Conservation (phyloP, 1,139 yeast species). For the Taiozyma sp. region DNA sequence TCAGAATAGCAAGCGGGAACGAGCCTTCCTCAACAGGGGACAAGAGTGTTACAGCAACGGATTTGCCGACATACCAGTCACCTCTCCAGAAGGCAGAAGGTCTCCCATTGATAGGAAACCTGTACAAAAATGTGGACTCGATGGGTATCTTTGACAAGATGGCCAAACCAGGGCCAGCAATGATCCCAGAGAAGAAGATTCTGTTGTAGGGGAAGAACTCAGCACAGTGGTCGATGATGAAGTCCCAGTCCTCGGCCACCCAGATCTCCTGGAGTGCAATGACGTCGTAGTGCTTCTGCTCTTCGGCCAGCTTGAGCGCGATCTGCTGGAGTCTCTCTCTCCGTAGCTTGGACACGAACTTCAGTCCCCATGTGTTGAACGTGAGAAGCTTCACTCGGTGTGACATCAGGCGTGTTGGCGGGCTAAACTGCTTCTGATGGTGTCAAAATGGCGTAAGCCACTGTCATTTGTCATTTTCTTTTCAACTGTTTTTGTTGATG, state of each 20-base stretch:
- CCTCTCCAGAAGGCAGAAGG: slow-evolving; percentile 93
- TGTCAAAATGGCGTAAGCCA: not conserved
- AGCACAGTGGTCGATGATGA: slow-evolving; percentile 42
- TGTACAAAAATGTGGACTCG: slow-evolving; percentile 64
- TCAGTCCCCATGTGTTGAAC: slow-evolving; percentile 86
- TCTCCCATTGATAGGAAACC: slow-evolving; percentile 90
- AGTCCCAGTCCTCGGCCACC: slow-evolving; percentile 81
- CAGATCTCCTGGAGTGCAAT: slow-evolving; percentile 92
- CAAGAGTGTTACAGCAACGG: slow-evolving; percentile 71
- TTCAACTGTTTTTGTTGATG: not conserved
- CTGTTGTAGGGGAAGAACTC: slow-evolving; percentile 58
- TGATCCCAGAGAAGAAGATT: slow-evolving; percentile 72
- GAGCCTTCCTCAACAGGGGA: slow-evolving; percentile 41
- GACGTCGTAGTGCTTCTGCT: slow-evolving; percentile 59
- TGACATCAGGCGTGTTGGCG: not conserved
- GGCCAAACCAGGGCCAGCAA: slow-evolving; percentile 92
- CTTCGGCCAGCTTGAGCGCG: slow-evolving; percentile 53
- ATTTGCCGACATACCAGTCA: slow-evolving; percentile 96
- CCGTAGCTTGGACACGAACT: slow-evolving; percentile 69
- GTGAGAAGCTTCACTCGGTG: slow-evolving; percentile 46
- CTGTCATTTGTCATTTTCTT: not conserved
- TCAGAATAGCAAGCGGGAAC: slow-evolving; percentile 53
- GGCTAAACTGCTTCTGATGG: not conserved
- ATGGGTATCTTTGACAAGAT: slow-evolving; percentile 82
- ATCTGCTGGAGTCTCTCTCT: slow-evolving; percentile 63